Percentiles rank a stretch among this genome's conserved stretches.
Conservation (phyloP, 352 stramenopile species). For the Phytophthora citricola region DNA sequence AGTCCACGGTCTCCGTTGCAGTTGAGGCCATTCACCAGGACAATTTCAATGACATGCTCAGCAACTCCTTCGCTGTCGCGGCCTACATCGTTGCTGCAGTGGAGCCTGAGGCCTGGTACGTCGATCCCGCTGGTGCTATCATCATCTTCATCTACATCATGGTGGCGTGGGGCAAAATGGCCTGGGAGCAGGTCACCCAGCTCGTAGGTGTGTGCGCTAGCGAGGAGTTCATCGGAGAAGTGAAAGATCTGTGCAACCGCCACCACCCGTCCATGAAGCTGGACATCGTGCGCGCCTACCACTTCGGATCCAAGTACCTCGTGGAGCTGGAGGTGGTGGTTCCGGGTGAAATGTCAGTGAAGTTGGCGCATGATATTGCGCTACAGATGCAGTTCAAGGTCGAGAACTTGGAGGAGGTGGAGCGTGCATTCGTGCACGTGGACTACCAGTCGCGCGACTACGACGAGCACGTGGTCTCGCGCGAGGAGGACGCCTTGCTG, state of each 20-base stretch:
- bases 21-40: slow-evolving; percentile 86
- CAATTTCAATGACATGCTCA: slow-evolving; percentile 95
- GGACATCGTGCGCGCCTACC: slow-evolving; percentile 92
- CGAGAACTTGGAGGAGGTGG: slow-evolving; percentile 90
- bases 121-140: slow-evolving; percentile 93
- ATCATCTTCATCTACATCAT: slow-evolving; percentile 95
- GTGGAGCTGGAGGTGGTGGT: slow-evolving; percentile 95
- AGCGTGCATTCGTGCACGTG: slow-evolving; percentile 96
- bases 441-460: slow-evolving; percentile 92
- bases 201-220: slow-evolving; percentile 74
- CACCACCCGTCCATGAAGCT: slow-evolving; percentile 81
- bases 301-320: slow-evolving; percentile 95
- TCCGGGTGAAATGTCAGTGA: slow-evolving; percentile 89
- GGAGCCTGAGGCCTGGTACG: slow-evolving; percentile 77
- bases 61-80: slow-evolving; percentile 90
- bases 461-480: slow-evolving; percentile 70
- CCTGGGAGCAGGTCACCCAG: slow-evolving; percentile 92
- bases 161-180: slow-evolving; percentile 90
- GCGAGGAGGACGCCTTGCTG: slow-evolving; percentile 58
- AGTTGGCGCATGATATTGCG: slow-evolving; percentile 93
- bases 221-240: slow-evolving; percentile 90
- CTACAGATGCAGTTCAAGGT: slow-evolving; percentile 96
- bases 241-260: slow-evolving; percentile 81
- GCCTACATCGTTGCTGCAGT: slow-evolving; percentile 66
- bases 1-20: slow-evolving; percentile 51